Percentiles rank a stretch among this genome's conserved stretches.
Conservation (phyloP, 306 rosid genomes). For the Luffa acutangula region DNA sequence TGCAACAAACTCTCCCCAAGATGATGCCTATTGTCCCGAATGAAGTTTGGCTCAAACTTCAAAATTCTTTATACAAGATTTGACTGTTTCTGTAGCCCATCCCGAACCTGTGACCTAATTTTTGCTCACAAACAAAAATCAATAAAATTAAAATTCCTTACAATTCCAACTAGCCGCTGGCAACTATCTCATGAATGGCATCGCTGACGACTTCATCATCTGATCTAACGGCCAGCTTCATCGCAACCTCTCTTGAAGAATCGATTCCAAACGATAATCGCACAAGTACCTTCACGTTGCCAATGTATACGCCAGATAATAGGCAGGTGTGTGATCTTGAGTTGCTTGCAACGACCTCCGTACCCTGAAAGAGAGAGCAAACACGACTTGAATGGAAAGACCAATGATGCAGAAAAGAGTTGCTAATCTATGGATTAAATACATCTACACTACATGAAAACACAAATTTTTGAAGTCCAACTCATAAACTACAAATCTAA, state of each 20-base stretch:
- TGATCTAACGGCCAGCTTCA: constrained; percentile 84
- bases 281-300: constrained; percentile 75
- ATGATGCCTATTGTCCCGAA: neutral
- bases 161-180: constrained; percentile 56
- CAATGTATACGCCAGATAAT: constrained; percentile 73
- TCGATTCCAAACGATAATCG: constrained; percentile 81
- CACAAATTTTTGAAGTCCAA: neutral
- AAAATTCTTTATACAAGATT: neutral
- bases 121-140: neutral
- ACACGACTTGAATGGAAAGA: neutral
- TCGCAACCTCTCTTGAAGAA: constrained; percentile 83
- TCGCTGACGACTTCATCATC: constrained; percentile 65
- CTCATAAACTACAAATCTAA: neutral
- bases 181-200: constrained; percentile 85
- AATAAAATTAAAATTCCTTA: neutral
- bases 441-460: neutral
- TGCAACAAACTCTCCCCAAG: neutral
- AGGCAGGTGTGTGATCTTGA: constrained; percentile 83
- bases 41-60: neutral
- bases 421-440: neutral
- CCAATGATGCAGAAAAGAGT: neutral
- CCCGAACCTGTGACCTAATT: neutral
- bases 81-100: neutral
- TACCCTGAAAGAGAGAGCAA: constrained; percentile 44
- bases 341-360: constrained; percentile 75